Percentiles rank a stretch among this genome's conserved stretches.
Evolutionary conservation across 78 protist species (phyloP).

Genomic region (Dictyostelium capitatum): DNA sequence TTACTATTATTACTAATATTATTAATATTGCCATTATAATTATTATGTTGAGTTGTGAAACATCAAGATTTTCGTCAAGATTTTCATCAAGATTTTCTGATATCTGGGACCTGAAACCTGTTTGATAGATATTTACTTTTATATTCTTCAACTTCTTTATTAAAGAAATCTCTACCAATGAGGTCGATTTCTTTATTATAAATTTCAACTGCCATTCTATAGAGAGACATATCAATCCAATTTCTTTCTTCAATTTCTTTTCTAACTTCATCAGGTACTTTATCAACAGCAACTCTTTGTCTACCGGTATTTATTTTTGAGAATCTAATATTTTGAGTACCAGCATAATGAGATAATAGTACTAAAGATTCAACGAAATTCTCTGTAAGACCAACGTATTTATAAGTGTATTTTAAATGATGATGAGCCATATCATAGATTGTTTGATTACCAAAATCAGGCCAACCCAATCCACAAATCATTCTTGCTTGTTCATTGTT

Average conservation of each 20-base stretch:
- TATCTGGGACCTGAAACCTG: neutral
- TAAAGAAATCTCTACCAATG: constrained; percentile 36
- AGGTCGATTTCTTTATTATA: constrained; percentile 28
- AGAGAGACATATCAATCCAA: constrained; percentile 39
- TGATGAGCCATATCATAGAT: constrained; percentile 25
- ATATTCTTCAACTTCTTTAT: neutral
- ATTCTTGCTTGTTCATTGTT: constrained; percentile 75
- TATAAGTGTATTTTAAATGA: constrained; percentile 54
- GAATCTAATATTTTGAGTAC: constrained; percentile 13
- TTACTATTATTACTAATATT: neutral
- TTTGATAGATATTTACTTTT: neutral
- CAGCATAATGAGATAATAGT: constrained; percentile 52
- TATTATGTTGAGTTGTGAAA: too few relatives aligned
- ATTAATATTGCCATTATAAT: too few relatives aligned
- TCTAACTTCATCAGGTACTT: constrained; percentile 19
- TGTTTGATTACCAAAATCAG: neutral
- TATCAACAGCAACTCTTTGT: constrained; percentile 18
- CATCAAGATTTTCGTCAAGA: too few relatives aligned
- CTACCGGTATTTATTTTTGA: constrained; percentile 41
- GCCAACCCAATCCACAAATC: constrained; percentile 64
- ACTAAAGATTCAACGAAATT: constrained; percentile 38
- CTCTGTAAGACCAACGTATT: constrained; percentile 61
- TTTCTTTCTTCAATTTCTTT: constrained; percentile 49
- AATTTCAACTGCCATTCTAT: constrained; percentile 28
- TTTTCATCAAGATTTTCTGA: neutral